Conservation (phyloP, 2,329 filamentous ascomycete genomes). For the Beauveria caledonica region DNA sequence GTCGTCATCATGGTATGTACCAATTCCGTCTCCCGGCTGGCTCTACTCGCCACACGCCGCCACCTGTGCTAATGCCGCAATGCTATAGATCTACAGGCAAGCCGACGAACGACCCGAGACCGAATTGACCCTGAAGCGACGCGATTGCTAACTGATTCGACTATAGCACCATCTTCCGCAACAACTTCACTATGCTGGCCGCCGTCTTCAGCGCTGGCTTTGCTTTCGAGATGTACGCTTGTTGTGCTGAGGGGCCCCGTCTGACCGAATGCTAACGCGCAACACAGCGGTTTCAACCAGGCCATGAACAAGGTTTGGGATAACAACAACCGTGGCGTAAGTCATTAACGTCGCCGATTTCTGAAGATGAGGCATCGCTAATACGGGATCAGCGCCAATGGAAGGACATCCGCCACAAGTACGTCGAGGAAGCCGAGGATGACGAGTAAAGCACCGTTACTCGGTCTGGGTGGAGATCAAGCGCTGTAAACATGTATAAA, state of each 20-base stretch:
- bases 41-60: background rate
- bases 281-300: slow-evolving; percentile 68
- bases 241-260: slow-evolving; percentile 11
- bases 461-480: slow-evolving; percentile 9
- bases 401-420: slow-evolving; percentile 96
- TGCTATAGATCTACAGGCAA: slow-evolving; percentile 50
- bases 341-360: slow-evolving; percentile 27
- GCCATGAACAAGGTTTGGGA: slow-evolving; percentile 85
- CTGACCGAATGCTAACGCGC: slow-evolving; percentile 24
- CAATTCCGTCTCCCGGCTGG: slow-evolving; percentile 1
- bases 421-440: slow-evolving; percentile 63
- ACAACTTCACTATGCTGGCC: slow-evolving; percentile 81
- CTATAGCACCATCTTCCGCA: slow-evolving; percentile 70
- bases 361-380: slow-evolving; percentile 16
- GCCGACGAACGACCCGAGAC: slow-evolving; percentile 21
- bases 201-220: slow-evolving; percentile 84
- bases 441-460: slow-evolving; percentile 42
- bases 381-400: slow-evolving; percentile 72
- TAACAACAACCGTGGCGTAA: slow-evolving; percentile 80
- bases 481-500: slow-evolving; percentile 18
- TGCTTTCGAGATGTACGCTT: slow-evolving; percentile 81
- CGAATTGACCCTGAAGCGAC: slow-evolving; percentile 13
- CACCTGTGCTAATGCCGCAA: slow-evolving; percentile 25
- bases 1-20: slow-evolving; percentile 49
- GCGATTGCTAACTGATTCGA: slow-evolving; percentile 2